Evolutionary conservation across 306 rosid genomes (phyloP), one percentile per base, ranked within the genome.

Genomic region (Inga oerstediana): DNA sequence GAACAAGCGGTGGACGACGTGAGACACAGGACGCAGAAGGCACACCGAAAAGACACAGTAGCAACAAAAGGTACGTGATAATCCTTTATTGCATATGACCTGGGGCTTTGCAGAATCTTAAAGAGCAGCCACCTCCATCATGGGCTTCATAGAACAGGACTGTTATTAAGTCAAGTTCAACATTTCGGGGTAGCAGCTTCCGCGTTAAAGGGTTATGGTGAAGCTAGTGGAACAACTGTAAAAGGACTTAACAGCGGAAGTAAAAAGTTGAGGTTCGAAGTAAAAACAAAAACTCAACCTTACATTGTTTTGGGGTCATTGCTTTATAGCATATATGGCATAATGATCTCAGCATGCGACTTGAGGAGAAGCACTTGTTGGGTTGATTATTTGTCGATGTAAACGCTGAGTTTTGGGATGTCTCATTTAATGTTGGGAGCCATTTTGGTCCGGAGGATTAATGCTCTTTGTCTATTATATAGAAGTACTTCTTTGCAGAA

Each of bases 361-460:
- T 52, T 52, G 82, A 54, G 22, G 35, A 15, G 69, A 44, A 77
- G 41, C 44, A 58, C 68, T 72, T 35, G 3, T 12, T 83, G 74
- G 41, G 22, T 48, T 62, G 51, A 68, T n/a, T 35, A 14, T 39
- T 61, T 69, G 51, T 78, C 15, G 59, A 62, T 17, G 72, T 62
- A 48, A 37, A 20, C 77, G 51, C 68, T 65, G 71, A 35, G 48
- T 19, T 61, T 83, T 44, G 79, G 59, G 32, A 83, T 83, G 86
- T 71, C 79, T 61, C 72, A 62, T 49, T 71, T 75, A 78, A 48
- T 80, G 86, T 35, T 78, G 69, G 67, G 82, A 72, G 79, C 74
- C 68, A 41, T 83, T 35, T 70, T 59, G 46, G 58, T 43, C 51
- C 46, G 74, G 82, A 76, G 74, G 69, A 19, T 58, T 16, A 46